Base-by-base conservation (phyloP, 768 basidiomycete species). In the Inosperma sp. region DNA sequence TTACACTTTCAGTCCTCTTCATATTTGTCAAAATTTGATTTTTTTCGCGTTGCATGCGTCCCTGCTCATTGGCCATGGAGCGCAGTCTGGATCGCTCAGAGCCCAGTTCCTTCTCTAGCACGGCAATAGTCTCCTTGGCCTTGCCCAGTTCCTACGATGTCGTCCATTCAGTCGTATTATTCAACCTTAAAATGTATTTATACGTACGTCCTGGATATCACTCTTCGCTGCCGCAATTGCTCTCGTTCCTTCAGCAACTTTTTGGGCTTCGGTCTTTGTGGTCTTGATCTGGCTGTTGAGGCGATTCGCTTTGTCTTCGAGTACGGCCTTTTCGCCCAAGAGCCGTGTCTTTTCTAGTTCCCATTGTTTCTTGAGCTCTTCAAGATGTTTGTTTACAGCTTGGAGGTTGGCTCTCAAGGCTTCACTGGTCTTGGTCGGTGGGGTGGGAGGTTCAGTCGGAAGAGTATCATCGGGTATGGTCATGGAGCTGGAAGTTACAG, bases 91-190 rank as follows among this genome's bases (percentile, higher is more conserved):
- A 67, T 17, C 90, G 80, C 65, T 93, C 91, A 1, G 73, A 71
- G 52, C 80, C 81, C n/a, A 93, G 71, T 31, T 86, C 81, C 33
- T 66, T 71, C 58, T 93, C 88, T 7, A 93, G 77, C 13, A 85
- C 84, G 2, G 77, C 72, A 52, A 92, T 80, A 22, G 77, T 76
- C 4, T 67, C 68, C 58, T 78, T 85, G 6, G 88, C 86, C 45
- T 71, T 78, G 40, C 85, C 85, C 14, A 85, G 76, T 51, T 92
- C 88, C 88, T 91, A 55, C 35, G 37, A 4, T 40, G 21, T 3
- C 25, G n/a, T 6, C 9, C n/a, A 4, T 52, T 44, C 48, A 40
- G 49, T 31, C 1, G 16, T 21, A 21, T 10, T 8, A 9, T 14
- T 33, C n/a, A 36, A 13, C 13, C 26, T 37, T 9, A 5, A 45